Evolutionary conservation across 2,329 filamentous ascomycete genomes (phyloP), one percentile per base, ranked within the genome.

Genomic region (Exophiala sp.): DNA sequence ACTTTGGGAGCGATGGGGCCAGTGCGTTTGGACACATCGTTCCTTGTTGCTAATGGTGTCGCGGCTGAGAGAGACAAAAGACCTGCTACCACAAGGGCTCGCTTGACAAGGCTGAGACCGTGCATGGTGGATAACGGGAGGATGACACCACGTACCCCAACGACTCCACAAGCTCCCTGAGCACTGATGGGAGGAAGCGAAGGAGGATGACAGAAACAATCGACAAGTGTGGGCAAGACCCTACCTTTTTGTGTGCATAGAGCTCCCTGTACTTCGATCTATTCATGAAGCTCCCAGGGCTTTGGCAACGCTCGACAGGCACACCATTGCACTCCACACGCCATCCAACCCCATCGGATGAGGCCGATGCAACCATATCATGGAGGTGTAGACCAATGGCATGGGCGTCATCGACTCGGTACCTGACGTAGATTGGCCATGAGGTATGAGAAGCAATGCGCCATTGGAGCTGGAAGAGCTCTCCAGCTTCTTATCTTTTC

Each of bases 1-100:
- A 71, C 65, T 52, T 70, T 70, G 11, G 69, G 69, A 27, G 53
- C 45, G 34, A 56, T 56, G 8, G 47, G 39, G 3, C 22, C 29
- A 14, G 19, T 44, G 14, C 44, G 48, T 16, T 45, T 48, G 29
- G 23, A 10, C n/a, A 50, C 34, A 27, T 39, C 14, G 21, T 29
- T 29, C 10, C 39, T 29, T 27, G 9, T 18, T 21, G 21, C 46
- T n/a, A 50, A 18, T 10, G 46, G 51, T 21, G 38, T 43, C 4
- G 40, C 39, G 13, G 46, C 46, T 38, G 51, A 42, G n/a, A 39
- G 30, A 19, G 46, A 39, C 43, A 50, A 43, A n/a, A 32, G 29
- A 32, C 11, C n/a, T 7, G 29, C 29, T 7, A 13, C 29, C 29
- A 13, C 11, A 32, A 32, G 11, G 29, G 29, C 29, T 3, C 8